Conservation (phyloP, 495 filamentous ascomycete genomes). For the Pyrenopolyporus hunteri region DNA sequence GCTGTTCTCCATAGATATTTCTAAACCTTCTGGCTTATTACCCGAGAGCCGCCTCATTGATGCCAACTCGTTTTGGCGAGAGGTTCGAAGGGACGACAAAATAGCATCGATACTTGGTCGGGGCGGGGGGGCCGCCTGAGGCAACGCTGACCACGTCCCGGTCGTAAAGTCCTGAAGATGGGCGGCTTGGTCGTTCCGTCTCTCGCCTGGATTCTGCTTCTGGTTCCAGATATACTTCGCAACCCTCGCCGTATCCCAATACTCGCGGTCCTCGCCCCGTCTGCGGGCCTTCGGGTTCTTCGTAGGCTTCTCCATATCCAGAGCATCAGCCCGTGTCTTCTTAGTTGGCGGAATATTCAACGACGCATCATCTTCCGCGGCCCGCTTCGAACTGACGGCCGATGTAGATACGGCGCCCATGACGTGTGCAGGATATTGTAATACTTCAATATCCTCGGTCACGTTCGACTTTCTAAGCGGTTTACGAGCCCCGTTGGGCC, state of each 20-base stretch:
- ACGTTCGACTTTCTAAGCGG: slow-evolving; percentile 7
- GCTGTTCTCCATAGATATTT: background rate
- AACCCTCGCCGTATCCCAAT: slow-evolving; percentile 37
- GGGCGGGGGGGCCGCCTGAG: slow-evolving; percentile 10
- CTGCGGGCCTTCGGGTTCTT: slow-evolving; percentile 23
- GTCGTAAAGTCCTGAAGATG: slow-evolving; percentile 36
- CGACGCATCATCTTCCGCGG: slow-evolving; percentile 20
- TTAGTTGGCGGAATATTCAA: slow-evolving; percentile 13
- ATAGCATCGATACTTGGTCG: slow-evolving; percentile 18
- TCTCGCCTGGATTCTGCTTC: slow-evolving; percentile 31
- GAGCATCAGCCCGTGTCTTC: slow-evolving; percentile 15
- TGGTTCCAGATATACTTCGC: slow-evolving; percentile 42
- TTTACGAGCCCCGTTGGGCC: slow-evolving; percentile 10
- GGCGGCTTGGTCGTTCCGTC: slow-evolving; percentile 29
- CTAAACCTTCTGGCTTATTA: background rate
- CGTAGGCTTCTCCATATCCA: slow-evolving; percentile 1
- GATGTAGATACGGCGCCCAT: slow-evolving; percentile 15
- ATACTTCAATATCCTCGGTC: slow-evolving; percentile 39
- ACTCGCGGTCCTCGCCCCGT: slow-evolving; percentile 32
- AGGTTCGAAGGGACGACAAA: slow-evolving; percentile 29
- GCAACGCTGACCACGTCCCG: slow-evolving; percentile 35
- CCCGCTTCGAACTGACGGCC: slow-evolving; percentile 22
- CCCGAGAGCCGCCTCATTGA: background rate
- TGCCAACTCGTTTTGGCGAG: slow-evolving; percentile 9
- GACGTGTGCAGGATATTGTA: slow-evolving; percentile 34